Evolutionary conservation across 257 asterid species (phyloP).

Genomic region (Thymus quinquecostatus): DNA sequence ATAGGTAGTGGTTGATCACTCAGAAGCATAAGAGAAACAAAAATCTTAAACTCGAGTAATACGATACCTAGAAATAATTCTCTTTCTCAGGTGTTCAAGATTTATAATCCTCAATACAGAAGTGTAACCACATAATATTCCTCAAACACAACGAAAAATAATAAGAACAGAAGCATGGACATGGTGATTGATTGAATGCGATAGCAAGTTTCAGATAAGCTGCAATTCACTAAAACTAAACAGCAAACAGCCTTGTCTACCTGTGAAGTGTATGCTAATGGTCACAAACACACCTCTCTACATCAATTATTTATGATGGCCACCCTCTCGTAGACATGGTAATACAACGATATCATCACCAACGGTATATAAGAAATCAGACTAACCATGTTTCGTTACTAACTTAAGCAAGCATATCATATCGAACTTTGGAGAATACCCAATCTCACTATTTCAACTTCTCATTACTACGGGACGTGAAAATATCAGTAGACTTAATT

Average conservation of each 20-base stretch:
- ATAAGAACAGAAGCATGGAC: neutral
- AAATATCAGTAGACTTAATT: too few species aligned
- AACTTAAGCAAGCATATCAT: conserved; percentile 7
- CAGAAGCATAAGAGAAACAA: neutral
- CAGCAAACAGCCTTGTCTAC: neutral
- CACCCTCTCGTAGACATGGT: neutral
- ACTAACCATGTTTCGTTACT: neutral
- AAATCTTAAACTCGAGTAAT: neutral
- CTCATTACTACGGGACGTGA: too few species aligned
- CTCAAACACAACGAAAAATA: neutral
- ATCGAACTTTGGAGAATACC: neutral
- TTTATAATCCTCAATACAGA: neutral
- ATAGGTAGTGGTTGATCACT: neutral
- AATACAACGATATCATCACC: neutral
- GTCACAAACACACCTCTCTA: neutral
- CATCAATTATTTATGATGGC: neutral
- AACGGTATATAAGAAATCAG: neutral
- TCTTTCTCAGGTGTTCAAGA: neutral
- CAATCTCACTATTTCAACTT: conserved; percentile 1
- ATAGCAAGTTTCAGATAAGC: neutral
- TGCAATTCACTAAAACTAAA: neutral
- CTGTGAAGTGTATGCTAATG: neutral
- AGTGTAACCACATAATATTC: conserved; percentile 5
- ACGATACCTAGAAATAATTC: conserved; percentile 3
- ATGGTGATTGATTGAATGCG: too few species aligned